Conservation (phyloP, 176 grass and related monocot species). For the Avena sativa region DNA sequence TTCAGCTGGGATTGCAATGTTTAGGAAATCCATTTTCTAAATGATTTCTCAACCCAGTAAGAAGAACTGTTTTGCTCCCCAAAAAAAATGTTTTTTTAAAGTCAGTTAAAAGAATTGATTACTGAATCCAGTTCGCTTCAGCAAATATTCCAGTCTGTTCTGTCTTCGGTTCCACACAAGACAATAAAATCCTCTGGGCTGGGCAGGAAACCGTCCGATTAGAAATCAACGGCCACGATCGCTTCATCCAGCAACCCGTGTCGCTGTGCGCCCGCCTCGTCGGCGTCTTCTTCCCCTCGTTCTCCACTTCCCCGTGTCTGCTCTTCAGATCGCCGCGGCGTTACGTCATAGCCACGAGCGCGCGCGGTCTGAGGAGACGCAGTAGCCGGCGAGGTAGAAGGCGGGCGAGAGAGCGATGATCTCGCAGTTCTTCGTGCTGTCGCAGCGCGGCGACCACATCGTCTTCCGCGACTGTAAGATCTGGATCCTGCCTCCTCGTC, state of each 20-base stretch:
- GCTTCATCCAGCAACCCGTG: not conserved
- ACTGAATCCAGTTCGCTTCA: not conserved
- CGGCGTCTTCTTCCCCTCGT: constrained; percentile 20
- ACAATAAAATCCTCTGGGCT: not conserved
- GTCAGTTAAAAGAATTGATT: not conserved
- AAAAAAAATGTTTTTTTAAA: no score
- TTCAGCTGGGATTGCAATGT: not conserved
- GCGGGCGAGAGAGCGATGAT: constrained; percentile 59
- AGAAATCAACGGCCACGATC: not conserved
- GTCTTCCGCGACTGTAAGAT: constrained; percentile 97
- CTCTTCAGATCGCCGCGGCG: constrained; percentile 28
- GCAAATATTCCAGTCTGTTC: not conserved
- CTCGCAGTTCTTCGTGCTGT: constrained; percentile 98
- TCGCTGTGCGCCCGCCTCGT: not conserved
- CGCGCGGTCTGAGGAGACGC: not conserved
- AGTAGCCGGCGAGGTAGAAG: not conserved
- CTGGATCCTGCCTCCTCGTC: constrained; percentile 44
- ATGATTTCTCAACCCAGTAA: not conserved
- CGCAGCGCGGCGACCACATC: constrained; percentile 98
- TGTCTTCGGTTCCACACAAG: not conserved
- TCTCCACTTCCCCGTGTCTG: constrained; percentile 7
- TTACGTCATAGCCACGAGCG: not conserved
- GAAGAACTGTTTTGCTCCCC: not conserved
- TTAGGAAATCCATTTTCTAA: not conserved
- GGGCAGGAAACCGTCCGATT: not conserved